Conservation (phyloP, 106 monocot species). For the Apostasia shenzhenica region DNA sequence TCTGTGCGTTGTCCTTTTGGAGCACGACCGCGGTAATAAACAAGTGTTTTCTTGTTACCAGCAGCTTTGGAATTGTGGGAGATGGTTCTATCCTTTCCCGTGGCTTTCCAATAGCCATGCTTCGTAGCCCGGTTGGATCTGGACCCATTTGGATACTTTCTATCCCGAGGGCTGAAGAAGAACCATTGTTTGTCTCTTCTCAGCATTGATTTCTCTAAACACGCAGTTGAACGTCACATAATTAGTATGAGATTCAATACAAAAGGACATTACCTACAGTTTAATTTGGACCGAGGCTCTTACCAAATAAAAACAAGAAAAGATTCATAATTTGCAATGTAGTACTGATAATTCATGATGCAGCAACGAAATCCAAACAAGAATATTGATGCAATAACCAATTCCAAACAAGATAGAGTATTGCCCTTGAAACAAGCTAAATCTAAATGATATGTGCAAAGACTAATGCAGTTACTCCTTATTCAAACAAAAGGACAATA, state of each 20-base stretch:
- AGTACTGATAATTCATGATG: no score
- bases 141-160: slow-evolving; percentile 84
- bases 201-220: slow-evolving; percentile 59
- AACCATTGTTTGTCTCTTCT: slow-evolving; percentile 89
- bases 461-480: no score
- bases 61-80: slow-evolving; percentile 36
- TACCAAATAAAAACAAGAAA: no score
- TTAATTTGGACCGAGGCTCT: no score
- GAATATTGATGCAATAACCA: no score
- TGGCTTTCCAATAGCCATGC: slow-evolving; percentile 88
- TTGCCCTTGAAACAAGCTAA: no score
- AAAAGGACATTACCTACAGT: no score
- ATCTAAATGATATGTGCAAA: no score
- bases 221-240: not conserved
- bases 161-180: slow-evolving; percentile 82
- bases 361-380: no score
- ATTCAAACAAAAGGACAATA: no score
- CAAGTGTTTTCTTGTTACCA: slow-evolving; percentile 91
- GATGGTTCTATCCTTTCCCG: slow-evolving; percentile 80
- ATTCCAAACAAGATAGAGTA: no score
- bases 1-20: slow-evolving; percentile 74
- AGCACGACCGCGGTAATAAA: slow-evolving; percentile 80
- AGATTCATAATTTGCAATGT: no score
- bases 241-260: not conserved
- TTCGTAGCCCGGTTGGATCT: slow-evolving; percentile 77